Evolutionary conservation across 352 stramenopile genomes (phyloP), one percentile per base, ranked within the genome.

Genomic region (Pythium aquatile): DNA sequence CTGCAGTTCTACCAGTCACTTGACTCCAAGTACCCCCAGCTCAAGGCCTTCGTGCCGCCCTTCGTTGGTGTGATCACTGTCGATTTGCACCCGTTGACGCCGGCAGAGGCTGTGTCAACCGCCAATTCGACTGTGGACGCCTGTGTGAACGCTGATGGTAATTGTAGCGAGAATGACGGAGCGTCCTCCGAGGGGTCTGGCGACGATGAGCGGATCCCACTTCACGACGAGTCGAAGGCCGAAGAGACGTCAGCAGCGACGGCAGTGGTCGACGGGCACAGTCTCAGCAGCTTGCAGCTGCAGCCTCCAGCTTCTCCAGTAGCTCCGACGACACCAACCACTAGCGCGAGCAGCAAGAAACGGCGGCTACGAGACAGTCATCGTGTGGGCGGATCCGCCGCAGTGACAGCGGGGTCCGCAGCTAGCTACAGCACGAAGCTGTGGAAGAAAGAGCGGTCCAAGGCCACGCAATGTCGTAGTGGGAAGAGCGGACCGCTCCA

Each of bases 1-100:
- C 69, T 93, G 28, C 64, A 87, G 46, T 93, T 93, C 59, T 93
- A 93, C 73, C 65, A 88, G 47, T 69, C 78, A 24, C 66, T 93
- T 5, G 79, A 72, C 10, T 58, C 65, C 17, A 66, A 53, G 40
- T 84, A 79, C 55, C 72, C 81, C 42, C 82, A 91, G 63, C 74
- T 93, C 17, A 80, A 77, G 51, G 66, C 68, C 16, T 93, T 88
- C 57, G 81, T 91, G 28, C 84, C 84, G 28, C 70, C 77, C 29
- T 93, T 91, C 57, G 60, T 88, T 17, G 82, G 84, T 6, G 83
- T 87, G 13, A 72, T 90, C 55, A 81, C 75, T 6, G 81, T 93
- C 28, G 81, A 90, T 56, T 44, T 79, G 17, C 65, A 76, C n/a
- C 69, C 71, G 13, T 8, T 61, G 1, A 26, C 53, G 3, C 35